Conservation (phyloP, 1,284 basidiomycete genomes). For the Anthracocystis walkeri region DNA sequence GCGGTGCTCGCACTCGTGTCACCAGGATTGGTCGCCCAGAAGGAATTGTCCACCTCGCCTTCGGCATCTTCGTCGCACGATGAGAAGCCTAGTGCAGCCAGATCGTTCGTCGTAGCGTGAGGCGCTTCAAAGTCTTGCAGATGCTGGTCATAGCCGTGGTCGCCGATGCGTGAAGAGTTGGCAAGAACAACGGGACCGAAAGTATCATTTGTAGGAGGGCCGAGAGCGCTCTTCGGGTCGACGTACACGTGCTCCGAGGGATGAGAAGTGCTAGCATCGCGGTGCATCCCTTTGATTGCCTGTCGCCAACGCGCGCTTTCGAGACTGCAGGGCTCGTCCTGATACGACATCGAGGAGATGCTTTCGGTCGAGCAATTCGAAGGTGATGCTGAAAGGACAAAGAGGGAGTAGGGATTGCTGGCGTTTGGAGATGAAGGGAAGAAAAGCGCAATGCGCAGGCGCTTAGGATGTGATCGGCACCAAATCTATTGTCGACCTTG, state of each 20-base stretch:
- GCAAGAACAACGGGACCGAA: conserved; percentile 2
- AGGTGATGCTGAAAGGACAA: too few species aligned
- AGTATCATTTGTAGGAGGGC: not conserved
- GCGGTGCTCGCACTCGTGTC: conserved; percentile 23
- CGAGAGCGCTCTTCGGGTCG: conserved; percentile 12
- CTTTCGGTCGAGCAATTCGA: too few species aligned
- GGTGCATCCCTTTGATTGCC: conserved; percentile 2
- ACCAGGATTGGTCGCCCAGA: conserved; percentile 17
- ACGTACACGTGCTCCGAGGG: conserved; percentile 5
- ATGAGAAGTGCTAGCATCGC: not conserved
- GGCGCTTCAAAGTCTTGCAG: not conserved
- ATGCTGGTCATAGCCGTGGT: too few species aligned
- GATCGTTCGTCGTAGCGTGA: not conserved
- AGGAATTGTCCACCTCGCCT: conserved; percentile 32
- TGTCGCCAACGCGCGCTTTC: not conserved
- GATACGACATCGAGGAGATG: not conserved
- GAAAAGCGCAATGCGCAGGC: too few species aligned
- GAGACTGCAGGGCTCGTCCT: not conserved
- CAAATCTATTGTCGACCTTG: too few species aligned
- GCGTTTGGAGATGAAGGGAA: too few species aligned
- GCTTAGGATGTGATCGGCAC: too few species aligned
- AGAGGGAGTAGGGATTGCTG: too few species aligned
- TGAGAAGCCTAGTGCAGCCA: not conserved
- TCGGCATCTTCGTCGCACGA: conserved; percentile 42
- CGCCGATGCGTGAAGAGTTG: not conserved